Conservation (phyloP, 805 yeast species). For the Tetrapisispora nanseiensis region DNA sequence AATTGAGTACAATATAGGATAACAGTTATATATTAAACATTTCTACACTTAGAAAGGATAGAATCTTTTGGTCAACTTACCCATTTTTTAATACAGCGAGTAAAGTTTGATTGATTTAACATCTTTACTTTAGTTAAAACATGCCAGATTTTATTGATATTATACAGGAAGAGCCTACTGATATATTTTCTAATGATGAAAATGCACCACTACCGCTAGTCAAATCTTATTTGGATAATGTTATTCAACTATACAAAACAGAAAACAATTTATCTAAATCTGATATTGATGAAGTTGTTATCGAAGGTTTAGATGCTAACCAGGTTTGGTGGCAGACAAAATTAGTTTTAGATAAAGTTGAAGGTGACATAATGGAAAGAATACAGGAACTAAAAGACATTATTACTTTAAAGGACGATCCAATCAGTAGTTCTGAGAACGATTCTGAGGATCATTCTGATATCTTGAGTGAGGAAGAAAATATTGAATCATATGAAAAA, state of each 20-base stretch:
- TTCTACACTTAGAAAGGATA: no score
- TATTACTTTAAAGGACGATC: conserved; percentile 1
- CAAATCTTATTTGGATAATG: conserved; percentile 21
- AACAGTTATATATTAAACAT: no score
- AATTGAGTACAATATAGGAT: no score
- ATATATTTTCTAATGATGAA: conserved; percentile 13
- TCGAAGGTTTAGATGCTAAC: conserved; percentile 79
- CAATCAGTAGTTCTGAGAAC: conserved; percentile 8
- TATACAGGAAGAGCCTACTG: conserved; percentile 15
- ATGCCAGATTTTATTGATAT: conserved; percentile 16
- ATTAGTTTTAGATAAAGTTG: conserved; percentile 70
- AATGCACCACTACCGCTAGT: conserved; percentile 18
- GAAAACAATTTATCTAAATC: conserved; percentile 30
- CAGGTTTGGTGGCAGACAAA: conserved; percentile 93
- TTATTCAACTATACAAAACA: conserved; percentile 15
- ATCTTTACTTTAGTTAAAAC: no score
- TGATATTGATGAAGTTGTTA: conserved; percentile 68
- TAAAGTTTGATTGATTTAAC: no score
- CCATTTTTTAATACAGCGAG: no score
- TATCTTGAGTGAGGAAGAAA: not conserved
- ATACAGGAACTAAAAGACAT: conserved; percentile 40
- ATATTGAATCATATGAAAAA: not conserved
- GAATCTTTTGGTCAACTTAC: no score
- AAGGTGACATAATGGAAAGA: conserved; percentile 49
- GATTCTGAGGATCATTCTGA: not conserved